Base-by-base conservation (phyloP, 2,329 filamentous ascomycete species). In the Calonectria henricotiae region DNA sequence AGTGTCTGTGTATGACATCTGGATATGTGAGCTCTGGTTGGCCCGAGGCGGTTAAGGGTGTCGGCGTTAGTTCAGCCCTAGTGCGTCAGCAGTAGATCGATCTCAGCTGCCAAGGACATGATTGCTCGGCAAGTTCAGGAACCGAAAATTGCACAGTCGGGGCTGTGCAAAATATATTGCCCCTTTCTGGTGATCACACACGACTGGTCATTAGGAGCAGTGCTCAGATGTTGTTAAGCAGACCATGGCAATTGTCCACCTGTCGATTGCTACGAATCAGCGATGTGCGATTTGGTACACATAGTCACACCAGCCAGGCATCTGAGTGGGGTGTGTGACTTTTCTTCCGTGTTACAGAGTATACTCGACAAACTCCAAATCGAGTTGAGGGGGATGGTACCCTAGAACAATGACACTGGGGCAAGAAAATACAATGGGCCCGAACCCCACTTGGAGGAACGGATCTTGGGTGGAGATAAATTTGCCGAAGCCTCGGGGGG, bases 101-200 rank as follows among this genome's bases (percentile, higher is more conserved):
- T 58, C 51, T 58, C 35, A 39, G 20, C 37, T 23, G 35, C 37
- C 20, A 58, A 39, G n/a, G 8, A 23, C 30, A 55, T 39, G 51
- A 35, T 25, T 8, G 51, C 20, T 58, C 35, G n/a, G 51, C 7
- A 25, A 55, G 20, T 15, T 39, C n/a, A 55, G 37, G 35, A 30
- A 27, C 20, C 4, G 32, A 39, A 9, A 8, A 23, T 20, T 58
- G 32, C 35, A 58, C 9, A n/a, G 20, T 37, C 11, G 51, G 51
- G 51, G 51, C 51, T 58, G 35, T 58, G 51, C 32, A 58, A 55
- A 35, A 58, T 58, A 58, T n/a, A 39, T 25, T 58, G 32, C 51
- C 51, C 51, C 51, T 58, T 32, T 39, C 32, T 37, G 51, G 25
- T 37, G 51, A 58, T 39, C 51, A 1, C 17, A 51, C 51, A 55